Percentiles rank a stretch among this genome's conserved stretches.
Evolutionary conservation across 768 basidiomycete genomes (phyloP).

Genomic region (Asterophora parasitica): DNA sequence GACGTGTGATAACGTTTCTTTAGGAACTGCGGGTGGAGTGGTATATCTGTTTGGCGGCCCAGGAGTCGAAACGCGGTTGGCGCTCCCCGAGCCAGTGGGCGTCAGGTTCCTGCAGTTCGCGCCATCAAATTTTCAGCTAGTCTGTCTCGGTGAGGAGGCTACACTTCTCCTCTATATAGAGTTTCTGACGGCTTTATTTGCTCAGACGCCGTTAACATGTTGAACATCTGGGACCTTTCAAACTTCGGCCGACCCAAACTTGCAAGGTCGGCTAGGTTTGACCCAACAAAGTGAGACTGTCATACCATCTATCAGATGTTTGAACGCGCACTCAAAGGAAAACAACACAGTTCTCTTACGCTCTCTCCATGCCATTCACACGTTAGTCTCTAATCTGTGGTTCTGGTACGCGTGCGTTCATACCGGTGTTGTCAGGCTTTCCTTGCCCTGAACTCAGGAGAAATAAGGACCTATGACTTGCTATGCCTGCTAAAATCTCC

Average conservation of each 20-base stretch:
- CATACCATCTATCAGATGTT: not conserved
- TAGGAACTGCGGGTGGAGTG: constrained; percentile 60
- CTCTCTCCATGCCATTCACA: constrained; percentile 70
- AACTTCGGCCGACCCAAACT: constrained; percentile 48
- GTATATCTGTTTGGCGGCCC: constrained; percentile 67
- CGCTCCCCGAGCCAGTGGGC: constrained; percentile 37
- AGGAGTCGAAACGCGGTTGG: constrained; percentile 51
- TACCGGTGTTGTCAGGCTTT: constrained; percentile 34
- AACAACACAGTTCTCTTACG: constrained; percentile 44
- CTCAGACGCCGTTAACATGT: constrained; percentile 46
- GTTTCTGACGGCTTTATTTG: not conserved
- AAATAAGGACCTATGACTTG: constrained; percentile 75
- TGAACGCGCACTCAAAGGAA: not conserved
- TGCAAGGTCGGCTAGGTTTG: constrained; percentile 44
- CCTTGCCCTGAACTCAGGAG: constrained; percentile 44
- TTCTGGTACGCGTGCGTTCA: constrained; percentile 12
- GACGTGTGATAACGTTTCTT: constrained; percentile 2
- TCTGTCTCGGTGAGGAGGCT: constrained; percentile 53
- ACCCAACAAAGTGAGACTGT: constrained; percentile 38
- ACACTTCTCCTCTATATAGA: not conserved
- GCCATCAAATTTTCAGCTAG: constrained; percentile 44
- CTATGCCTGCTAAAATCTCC: constrained; percentile 59
- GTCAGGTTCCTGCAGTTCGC: constrained; percentile 66
- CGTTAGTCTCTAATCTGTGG: constrained; percentile 34
- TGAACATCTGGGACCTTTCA: constrained; percentile 61